Percentiles rank a stretch among this genome's conserved stretches.
Conservation (phyloP, 2,329 filamentous ascomycete species). For the Talaromyces marneffei region DNA sequence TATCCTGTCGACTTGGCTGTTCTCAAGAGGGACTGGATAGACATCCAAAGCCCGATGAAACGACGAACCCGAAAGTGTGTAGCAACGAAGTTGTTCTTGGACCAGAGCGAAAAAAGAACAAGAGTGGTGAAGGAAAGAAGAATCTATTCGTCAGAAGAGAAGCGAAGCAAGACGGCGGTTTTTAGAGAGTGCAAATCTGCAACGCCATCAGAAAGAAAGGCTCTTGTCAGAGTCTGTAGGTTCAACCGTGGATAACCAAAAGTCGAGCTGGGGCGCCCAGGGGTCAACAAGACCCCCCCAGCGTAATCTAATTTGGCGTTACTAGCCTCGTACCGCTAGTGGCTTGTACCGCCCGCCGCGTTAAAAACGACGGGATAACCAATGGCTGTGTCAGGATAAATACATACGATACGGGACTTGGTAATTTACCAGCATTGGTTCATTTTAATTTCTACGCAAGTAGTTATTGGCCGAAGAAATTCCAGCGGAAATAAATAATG, state of each 20-base stretch:
- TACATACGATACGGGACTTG: too few species aligned
- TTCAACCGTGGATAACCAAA: conserved; percentile 3
- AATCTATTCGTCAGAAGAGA: background rate
- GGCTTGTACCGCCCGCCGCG: background rate
- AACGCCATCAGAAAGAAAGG: conserved; percentile 3
- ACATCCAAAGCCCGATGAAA: background rate
- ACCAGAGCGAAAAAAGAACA: background rate
- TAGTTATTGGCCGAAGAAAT: too few species aligned
- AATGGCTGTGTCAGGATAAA: too few species aligned
- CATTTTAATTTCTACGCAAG: too few species aligned
- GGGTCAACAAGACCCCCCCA: background rate
- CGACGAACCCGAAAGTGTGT: background rate
- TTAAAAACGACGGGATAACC: background rate
- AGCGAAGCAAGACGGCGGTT: background rate
- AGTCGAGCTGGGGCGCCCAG: conserved; percentile 1
- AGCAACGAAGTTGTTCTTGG: too few species aligned
- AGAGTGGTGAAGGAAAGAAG: background rate
- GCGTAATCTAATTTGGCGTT: background rate
- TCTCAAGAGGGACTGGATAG: background rate
- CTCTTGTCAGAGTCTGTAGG: background rate
- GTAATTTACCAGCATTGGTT: too few species aligned
- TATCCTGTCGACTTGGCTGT: background rate
- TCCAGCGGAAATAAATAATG: background rate
- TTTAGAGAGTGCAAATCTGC: background rate
- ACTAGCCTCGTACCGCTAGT: background rate